Evolutionary conservation across 2,329 filamentous ascomycete species (phyloP).

Genomic region (Alternaria dauci): DNA sequence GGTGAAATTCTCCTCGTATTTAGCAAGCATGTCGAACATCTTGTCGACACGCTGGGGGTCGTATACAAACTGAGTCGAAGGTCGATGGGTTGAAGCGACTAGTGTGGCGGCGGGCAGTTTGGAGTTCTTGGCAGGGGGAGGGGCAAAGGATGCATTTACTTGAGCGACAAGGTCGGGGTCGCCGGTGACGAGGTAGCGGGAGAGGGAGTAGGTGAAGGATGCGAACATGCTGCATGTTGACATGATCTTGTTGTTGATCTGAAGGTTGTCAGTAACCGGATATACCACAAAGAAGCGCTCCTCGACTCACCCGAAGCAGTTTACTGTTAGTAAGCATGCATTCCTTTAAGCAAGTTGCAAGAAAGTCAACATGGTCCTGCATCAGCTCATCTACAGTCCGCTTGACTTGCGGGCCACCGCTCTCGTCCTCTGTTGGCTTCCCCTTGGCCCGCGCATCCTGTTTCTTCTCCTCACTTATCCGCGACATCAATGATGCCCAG

Average conservation of each 20-base stretch:
- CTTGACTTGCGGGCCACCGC: conserved; percentile 59
- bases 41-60: conserved; percentile 72
- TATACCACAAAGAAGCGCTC: neutral
- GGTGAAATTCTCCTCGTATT: conserved; percentile 94
- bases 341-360: conserved; percentile 97
- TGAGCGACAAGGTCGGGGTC: conserved; percentile 77
- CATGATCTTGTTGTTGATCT: conserved; percentile 98
- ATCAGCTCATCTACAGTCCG: conserved; percentile 96
- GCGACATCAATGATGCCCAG: conserved; percentile 92
- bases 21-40: conserved; percentile 84
- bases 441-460: conserved; percentile 57
- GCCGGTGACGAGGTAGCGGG: conserved; percentile 81
- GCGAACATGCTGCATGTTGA: conserved; percentile 95
- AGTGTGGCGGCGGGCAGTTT: conserved; percentile 19
- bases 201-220: conserved; percentile 85
- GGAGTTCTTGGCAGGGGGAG: conserved; percentile 17
- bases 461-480: conserved; percentile 68
- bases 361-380: conserved; percentile 98
- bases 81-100: conserved; percentile 22
- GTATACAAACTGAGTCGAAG: conserved; percentile 55
- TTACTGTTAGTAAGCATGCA: conserved; percentile 99
- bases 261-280: conserved; percentile 11
- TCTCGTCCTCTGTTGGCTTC: conserved; percentile 38
- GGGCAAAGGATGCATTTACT: conserved; percentile 63
- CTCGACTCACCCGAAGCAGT: conserved; percentile 75